phyloP scores from a whole-genome alignment of 495 filamentous ascomycete species.

The Daldinia vernicosa region DNA sequence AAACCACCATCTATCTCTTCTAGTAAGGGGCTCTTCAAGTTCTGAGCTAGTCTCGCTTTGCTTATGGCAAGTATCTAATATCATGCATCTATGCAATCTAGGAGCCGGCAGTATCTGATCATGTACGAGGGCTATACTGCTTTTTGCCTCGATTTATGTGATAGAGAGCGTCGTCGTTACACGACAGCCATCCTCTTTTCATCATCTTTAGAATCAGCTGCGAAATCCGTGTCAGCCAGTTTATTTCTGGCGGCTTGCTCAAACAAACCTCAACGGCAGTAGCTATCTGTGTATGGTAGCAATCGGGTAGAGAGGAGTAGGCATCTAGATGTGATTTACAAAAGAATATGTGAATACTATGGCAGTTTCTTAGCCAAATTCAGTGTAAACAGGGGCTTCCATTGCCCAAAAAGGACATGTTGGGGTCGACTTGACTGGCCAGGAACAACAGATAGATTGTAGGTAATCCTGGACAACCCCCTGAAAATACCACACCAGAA shows the following conservation, averaged over 20 bases:
- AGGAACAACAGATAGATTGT: conserved; percentile 35
- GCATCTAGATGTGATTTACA: conserved; percentile 16
- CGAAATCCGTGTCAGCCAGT: neutral
- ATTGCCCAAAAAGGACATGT: conserved; percentile 25
- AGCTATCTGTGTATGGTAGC: conserved; percentile 13
- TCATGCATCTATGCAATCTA: conserved; percentile 16
- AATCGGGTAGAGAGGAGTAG: conserved; percentile 6
- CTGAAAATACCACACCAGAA: conserved; percentile 41
- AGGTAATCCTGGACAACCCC: conserved; percentile 34
- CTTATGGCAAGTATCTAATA: conserved; percentile 20
- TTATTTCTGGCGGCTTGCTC: conserved; percentile 23
- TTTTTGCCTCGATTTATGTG: conserved; percentile 5
- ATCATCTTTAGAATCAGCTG: conserved; percentile 2
- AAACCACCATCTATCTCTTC: conserved; percentile 27
- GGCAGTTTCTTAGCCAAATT: conserved; percentile 20
- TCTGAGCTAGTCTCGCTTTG: conserved; percentile 30
- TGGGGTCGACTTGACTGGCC: conserved; percentile 29
- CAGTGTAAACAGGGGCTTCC: conserved; percentile 16
- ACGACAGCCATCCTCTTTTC: conserved; percentile 10
- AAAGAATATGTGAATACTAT: conserved; percentile 10
- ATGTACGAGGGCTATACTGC: conserved; percentile 5
- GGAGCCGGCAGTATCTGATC: conserved; percentile 18
- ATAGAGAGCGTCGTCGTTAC: neutral
- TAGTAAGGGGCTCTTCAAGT: conserved; percentile 8
- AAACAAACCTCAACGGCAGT: conserved; percentile 10